Base-by-base conservation (phyloP, 2,329 filamentous ascomycete genomes). In the Aspergillus ustus region DNA sequence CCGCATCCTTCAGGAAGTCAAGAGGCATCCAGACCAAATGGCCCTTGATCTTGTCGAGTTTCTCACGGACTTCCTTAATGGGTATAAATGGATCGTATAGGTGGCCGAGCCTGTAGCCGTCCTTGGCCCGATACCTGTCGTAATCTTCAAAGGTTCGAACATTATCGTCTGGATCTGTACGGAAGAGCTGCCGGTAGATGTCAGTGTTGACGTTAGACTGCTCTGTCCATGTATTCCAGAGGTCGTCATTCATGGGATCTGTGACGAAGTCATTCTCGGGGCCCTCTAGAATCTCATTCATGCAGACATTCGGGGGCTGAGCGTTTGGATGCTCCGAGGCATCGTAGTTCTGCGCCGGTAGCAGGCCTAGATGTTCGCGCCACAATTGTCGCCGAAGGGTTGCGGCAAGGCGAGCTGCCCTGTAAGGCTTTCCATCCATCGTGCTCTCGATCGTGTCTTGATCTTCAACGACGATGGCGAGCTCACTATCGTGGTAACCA, bases 11-110 rank as follows among this genome's bases (percentile, higher is more conserved):
- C 72, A 98, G 77, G 74, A 97, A 98, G 50, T 93, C 87, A 70
- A 98, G 76, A n/a, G 93, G 93, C 89, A 97, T 94, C 91, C 92
- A 96, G 7, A 98, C 94, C 45, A 98, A 77, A 80, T 98, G 94
- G 0, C 94, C 94, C 78, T 88, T 89, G 67, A 98, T 87, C 72
- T 89, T 84, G 69, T 92, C 88, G 53, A 98, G 81, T 75, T 94
- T 92, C 66, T 84, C 76, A 17, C 91, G 85, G 7, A 95, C 87
- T 59, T 96, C 89, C 25, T 88, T 82, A 0, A 88, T 85, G 0
- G 91, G 89, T 75, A 90, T 84, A 76, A 90, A 92, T 61, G 86
- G 86, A 74, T 96, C 92, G 70, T 91, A 96, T 62, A 98, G 83
- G 77, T 98, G 95, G 0, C 95, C 94, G 3, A 92, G 81, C 76